Evolutionary conservation across 345 rosid species (phyloP).

Genomic region (Rhizophora mangle): DNA sequence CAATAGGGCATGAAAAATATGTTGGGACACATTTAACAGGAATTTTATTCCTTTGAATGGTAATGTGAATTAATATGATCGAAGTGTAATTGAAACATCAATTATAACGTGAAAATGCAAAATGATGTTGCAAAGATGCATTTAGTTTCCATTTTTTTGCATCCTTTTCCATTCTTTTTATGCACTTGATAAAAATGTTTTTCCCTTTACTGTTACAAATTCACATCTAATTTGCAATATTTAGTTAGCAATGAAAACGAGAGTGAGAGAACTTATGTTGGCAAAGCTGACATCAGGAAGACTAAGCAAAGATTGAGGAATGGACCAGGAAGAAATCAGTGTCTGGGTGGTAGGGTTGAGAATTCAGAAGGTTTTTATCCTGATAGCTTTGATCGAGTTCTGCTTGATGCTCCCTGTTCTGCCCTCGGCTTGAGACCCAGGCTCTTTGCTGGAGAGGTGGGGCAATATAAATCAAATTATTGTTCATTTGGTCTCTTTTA

Average conservation of each 20-base stretch:
- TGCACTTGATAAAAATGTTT: not conserved
- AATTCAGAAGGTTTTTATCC: conserved; percentile 78
- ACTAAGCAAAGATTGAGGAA: conserved; percentile 64
- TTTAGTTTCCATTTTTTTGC: not conserved
- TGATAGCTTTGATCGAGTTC: conserved; percentile 84
- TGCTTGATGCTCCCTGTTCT: conserved; percentile 99
- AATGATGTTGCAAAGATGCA: not conserved
- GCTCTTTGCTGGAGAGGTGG: conserved; percentile 84
- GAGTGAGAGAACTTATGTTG: conserved; percentile 44
- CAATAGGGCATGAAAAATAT: not conserved
- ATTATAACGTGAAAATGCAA: not conserved
- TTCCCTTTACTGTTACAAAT: conserved; percentile 7
- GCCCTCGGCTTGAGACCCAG: conserved; percentile 98
- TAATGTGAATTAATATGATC: too few species aligned
- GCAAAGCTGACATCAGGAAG: conserved; percentile 78
- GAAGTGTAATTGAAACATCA: not conserved
- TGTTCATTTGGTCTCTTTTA: not conserved
- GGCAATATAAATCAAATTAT: conserved; percentile 2
- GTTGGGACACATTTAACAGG: not conserved
- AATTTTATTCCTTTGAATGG: too few species aligned
- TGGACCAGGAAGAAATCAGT: conserved; percentile 88
- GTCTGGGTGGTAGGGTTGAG: conserved; percentile 69
- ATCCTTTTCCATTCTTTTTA: conserved; percentile 3
- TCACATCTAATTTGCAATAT: conserved; percentile 31
- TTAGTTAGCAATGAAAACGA: conserved; percentile 57